Evolutionary conservation across 2,329 filamentous ascomycete species (phyloP), one percentile per base, ranked within the genome.

Genomic region (Hansfordia pulvinata): DNA sequence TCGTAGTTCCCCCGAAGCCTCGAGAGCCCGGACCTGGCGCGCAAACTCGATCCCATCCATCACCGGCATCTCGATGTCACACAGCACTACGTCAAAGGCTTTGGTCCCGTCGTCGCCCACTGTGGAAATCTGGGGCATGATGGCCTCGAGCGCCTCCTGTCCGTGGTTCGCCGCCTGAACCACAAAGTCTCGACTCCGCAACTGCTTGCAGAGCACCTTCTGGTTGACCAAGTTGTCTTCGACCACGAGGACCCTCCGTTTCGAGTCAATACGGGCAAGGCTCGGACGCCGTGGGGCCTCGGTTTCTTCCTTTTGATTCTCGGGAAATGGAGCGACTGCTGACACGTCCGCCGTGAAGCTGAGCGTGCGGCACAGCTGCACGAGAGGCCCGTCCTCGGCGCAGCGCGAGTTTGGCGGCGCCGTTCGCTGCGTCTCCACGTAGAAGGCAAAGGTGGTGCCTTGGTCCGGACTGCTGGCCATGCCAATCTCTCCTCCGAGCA

Each of bases 401-500:
- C 19, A 20, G 6, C 16, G 31, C 16, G 32, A 27, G 16, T 36
- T 28, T 3, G 35, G 33, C 4, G 33, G 17, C 8, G 25, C 25
- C 12, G 31, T 31, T 15, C 26, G 29, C 10, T 31, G 30, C 0
- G 73, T 65, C 38, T 76, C 70, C 31, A 84, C 67, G 46, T 79
- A 84, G 46, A 86, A 84, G 1, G 72, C 73, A 49, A 85, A 85
- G 0, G 71, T 81, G 35, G 73, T 79, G 2, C 80, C 79, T n/a
- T 70, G 64, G 2, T 76, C 77, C 3, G 69, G 60, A 34, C 70
- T 58, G n/a, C 73, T 78, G 2, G 67, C 60, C 5, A 88, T 76
- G 2, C 80, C 81, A 24, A 90, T 85, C 33, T 81, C 74, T 4
- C 82, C 82, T 12, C 80, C 79, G 45, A 86, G 80, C 8, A 88